Percentiles rank a stretch among this genome's conserved stretches.
Evolutionary conservation across 495 filamentous ascomycete genomes (phyloP).

Genomic region (Corynascus novoguineensis): DNA sequence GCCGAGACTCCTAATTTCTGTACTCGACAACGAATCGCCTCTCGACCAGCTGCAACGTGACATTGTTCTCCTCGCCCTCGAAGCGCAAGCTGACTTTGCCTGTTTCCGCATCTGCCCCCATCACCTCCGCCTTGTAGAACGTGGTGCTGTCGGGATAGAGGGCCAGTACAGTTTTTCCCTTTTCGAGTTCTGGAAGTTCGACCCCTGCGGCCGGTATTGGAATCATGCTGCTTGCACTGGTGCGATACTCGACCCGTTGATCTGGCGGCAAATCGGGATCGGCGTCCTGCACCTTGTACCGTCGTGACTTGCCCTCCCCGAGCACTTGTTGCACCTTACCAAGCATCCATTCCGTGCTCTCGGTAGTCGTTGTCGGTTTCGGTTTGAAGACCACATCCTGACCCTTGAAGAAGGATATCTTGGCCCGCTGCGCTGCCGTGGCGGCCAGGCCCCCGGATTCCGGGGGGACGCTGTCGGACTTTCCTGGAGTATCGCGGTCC

Average conservation of each 20-base stretch:
- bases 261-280: conserved; percentile 73
- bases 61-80: conserved; percentile 79
- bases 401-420: conserved; percentile 55
- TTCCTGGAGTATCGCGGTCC: conserved; percentile 42
- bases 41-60: conserved; percentile 71
- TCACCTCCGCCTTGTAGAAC: conserved; percentile 95
- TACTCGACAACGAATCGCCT: conserved; percentile 76
- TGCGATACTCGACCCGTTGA: conserved; percentile 68
- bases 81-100: conserved; percentile 63
- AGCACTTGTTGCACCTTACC: conserved; percentile 79
- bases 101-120: conserved; percentile 53
- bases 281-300: conserved; percentile 92
- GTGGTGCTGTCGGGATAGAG: conserved; percentile 90
- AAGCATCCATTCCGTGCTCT: conserved; percentile 79
- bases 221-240: conserved; percentile 74
- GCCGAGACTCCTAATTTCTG: conserved; percentile 17
- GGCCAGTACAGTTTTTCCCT: conserved; percentile 75
- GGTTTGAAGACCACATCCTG: conserved; percentile 86
- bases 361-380: conserved; percentile 59
- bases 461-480: conserved; percentile 42
- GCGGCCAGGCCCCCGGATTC: conserved; percentile 29
- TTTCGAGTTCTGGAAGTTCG: conserved; percentile 62
- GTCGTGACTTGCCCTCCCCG: conserved; percentile 80
- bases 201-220: conserved; percentile 56
- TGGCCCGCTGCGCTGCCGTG: conserved; percentile 36